Base-by-base conservation (phyloP, 2,329 filamentous ascomycete species). In the Epichloe elymi region DNA sequence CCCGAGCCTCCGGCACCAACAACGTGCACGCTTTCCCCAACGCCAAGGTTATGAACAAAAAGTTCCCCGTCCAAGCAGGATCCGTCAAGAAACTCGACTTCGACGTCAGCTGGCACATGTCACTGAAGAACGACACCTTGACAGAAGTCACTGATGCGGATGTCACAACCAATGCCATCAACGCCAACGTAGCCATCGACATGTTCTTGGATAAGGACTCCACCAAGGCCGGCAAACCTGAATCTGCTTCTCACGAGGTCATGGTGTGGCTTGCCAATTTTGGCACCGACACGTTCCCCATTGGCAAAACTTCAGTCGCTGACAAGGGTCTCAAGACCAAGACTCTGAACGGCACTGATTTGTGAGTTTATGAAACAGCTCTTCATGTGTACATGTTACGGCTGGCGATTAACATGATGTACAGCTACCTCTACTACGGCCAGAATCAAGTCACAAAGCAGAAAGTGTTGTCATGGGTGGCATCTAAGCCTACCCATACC, bases 121-220 rank as follows among this genome's bases (percentile, higher is more conserved):
- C n/a, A 43, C 69, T 7, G 73, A 75, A 54, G 53, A 70, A 76
- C 56, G 56, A 60, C 12, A 64, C 66, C 0, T 61, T 61, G 4
- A 58, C 63, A 1, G 61, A 61, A 11, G 70, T 70, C 2, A 64
- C 69, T 51, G 53, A 62, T 3, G 37, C 60, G 0, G 59, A 60
- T 0, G 61, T 78, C 12, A 58, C 54, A 3, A 53, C 61, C 0
- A 61, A 63, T n/a, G 54, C 59, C 0, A 61, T 77, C 53, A 75
- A 76, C 56, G 65, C 74, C 61, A 80, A 80, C 66, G 75, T 80
- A 36, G 76, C 75, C 37, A 66, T 80, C 54, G 77, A 80, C 65
- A 76, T 80, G 70, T 80, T 79, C 62, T 62, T 79, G 50, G 76
- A 78, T 55, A 59, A 57, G 26, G 67, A 76, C 59, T 59, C 68